A percentile compares a stretch with the other conserved stretches of the same genome.
phyloP scores from a whole-genome alignment of 2,329 filamentous ascomycete genomes.

The Trichoderma koningii region DNA sequence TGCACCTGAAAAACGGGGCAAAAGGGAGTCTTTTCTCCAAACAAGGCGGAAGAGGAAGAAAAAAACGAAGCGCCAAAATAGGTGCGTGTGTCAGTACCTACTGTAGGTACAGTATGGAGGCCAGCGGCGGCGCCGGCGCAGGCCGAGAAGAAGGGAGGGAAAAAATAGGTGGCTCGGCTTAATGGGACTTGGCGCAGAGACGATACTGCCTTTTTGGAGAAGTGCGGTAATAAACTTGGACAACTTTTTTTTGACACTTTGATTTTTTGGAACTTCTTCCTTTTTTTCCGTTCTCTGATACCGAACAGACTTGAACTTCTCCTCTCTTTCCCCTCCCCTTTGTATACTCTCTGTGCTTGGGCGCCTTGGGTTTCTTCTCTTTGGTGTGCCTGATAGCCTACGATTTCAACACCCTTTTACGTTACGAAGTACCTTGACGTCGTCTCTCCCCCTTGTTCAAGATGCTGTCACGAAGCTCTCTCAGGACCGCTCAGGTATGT shows the following conservation, averaged over 20 bases:
- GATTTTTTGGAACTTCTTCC: neutral
- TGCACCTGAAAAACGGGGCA: slow-evolving; percentile 9
- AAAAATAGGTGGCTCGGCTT: slow-evolving; percentile 11
- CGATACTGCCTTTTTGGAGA: slow-evolving; percentile 9
- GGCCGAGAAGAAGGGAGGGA: neutral
- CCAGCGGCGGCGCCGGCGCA: slow-evolving; percentile 23
- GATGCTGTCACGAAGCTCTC: slow-evolving; percentile 62
- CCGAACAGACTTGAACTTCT: neutral
- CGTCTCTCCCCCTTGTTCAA: slow-evolving; percentile 34
- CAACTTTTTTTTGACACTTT: slow-evolving; percentile 9
- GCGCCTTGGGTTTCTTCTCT: slow-evolving; percentile 2
- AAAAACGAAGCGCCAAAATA: slow-evolving; percentile 7
- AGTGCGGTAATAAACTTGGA: slow-evolving; percentile 13
- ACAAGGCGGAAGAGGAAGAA: neutral
- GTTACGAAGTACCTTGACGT: neutral
- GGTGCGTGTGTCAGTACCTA: neutral
- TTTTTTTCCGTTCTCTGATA: neutral
- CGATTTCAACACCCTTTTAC: neutral
- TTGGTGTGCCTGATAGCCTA: slow-evolving; percentile 9
- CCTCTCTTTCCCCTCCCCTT: neutral
- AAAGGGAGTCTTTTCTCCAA: neutral
- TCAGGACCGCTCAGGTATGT: slow-evolving; percentile 59
- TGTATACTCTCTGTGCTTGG: neutral
- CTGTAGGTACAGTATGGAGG: neutral
- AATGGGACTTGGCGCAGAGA: slow-evolving; percentile 18